phyloP scores from a whole-genome alignment of 2,329 filamentous ascomycete genomes.

The Xylaria sp. region DNA sequence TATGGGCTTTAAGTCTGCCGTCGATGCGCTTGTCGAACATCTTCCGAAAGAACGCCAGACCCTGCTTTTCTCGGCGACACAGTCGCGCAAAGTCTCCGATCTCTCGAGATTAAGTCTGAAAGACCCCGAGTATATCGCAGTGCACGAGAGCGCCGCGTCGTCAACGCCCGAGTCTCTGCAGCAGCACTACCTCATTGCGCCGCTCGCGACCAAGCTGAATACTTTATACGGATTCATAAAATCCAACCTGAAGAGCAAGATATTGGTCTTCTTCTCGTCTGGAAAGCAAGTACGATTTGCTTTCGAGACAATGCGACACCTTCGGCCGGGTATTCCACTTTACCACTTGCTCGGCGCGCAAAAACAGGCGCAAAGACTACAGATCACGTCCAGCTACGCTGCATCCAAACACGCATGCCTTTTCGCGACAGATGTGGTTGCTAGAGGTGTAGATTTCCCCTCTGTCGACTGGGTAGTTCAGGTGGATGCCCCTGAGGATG shows the following conservation, averaged over 20 bases:
- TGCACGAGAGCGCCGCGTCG: slow-evolving; percentile 73
- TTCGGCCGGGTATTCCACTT: slow-evolving; percentile 89
- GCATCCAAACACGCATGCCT: slow-evolving; percentile 77
- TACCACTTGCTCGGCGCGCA: slow-evolving; percentile 71
- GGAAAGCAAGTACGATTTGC: slow-evolving; percentile 93
- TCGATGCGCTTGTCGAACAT: slow-evolving; percentile 91
- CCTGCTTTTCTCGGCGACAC: slow-evolving; percentile 90
- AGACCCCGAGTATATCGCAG: slow-evolving; percentile 91
- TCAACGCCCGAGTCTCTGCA: slow-evolving; percentile 81
- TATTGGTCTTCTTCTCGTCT: slow-evolving; percentile 89
- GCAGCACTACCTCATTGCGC: slow-evolving; percentile 85
- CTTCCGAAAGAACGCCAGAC: slow-evolving; percentile 83
- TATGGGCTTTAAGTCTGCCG: slow-evolving; percentile 86
- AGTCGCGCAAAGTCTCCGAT: slow-evolving; percentile 91
- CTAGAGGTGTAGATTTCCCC: slow-evolving; percentile 90
- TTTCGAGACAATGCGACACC: slow-evolving; percentile 85
- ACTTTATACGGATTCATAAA: slow-evolving; percentile 91
- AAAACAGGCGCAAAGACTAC: slow-evolving; percentile 81
- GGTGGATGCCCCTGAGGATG: slow-evolving; percentile 92
- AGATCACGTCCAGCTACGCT: slow-evolving; percentile 81
- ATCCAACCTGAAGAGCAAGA: slow-evolving; percentile 85
- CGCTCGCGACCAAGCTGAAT: slow-evolving; percentile 82
- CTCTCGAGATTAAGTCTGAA: slow-evolving; percentile 80
- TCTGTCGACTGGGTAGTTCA: slow-evolving; percentile 99
- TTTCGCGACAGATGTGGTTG: slow-evolving; percentile 93